Evolutionary conservation across 1,284 basidiomycete species (phyloP).

Genomic region (Ustilago lituana): DNA sequence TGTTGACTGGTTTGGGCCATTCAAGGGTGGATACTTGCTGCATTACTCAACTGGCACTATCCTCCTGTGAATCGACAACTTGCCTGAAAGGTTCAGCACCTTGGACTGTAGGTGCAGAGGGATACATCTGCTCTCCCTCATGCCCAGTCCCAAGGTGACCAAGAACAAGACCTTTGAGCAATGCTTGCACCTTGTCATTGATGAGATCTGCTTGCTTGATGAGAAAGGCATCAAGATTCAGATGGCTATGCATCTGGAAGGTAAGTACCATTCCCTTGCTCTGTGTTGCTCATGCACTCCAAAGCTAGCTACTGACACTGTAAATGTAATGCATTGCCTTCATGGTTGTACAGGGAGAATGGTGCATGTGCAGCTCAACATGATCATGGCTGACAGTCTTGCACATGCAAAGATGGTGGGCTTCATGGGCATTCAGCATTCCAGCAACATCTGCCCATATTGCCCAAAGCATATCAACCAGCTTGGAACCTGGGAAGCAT

Average conservation of each 20-base stretch:
- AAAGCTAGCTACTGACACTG: too few species aligned
- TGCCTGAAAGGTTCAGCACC: background rate
- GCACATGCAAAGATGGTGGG: background rate
- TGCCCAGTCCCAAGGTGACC: background rate
- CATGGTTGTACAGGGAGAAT: background rate
- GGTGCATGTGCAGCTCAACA: background rate
- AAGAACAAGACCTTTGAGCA: background rate
- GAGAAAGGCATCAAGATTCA: background rate
- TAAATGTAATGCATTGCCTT: background rate
- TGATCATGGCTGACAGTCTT: background rate
- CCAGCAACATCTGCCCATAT: background rate
- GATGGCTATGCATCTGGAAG: background rate
- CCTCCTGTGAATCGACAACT: background rate
- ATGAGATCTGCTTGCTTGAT: background rate
- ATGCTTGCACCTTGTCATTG: background rate
- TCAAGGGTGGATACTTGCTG: background rate
- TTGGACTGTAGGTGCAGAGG: background rate
- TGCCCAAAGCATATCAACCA: background rate
- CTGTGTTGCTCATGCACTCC: too few species aligned
- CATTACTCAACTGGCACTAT: background rate
- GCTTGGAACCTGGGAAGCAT: background rate
- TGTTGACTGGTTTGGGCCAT: constrained; percentile 2
- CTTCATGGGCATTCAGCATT: background rate
- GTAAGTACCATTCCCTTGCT: background rate
- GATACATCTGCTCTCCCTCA: background rate